Evolutionary conservation across 805 yeast species (phyloP).

Genomic region (Clavispora vitiphila): DNA sequence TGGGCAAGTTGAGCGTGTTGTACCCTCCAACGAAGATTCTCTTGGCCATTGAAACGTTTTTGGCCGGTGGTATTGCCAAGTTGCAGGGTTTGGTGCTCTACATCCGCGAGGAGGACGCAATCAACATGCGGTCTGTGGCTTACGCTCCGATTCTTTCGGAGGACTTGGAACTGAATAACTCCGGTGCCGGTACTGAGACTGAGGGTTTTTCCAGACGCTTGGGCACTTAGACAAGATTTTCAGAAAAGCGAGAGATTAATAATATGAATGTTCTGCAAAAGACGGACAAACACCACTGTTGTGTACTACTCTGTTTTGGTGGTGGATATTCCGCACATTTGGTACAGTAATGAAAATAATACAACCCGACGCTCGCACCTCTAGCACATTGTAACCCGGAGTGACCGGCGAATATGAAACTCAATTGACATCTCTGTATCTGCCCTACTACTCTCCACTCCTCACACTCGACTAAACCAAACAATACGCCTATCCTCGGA

Average conservation of each 20-base stretch:
- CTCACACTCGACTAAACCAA: too few relatives aligned
- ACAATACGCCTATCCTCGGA: too few relatives aligned
- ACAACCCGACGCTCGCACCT: too few relatives aligned
- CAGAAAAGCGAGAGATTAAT: background rate
- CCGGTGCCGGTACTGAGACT: background rate
- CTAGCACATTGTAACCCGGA: too few relatives aligned
- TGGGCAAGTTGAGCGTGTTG: conserved; percentile 51
- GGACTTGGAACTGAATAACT: conserved; percentile 17
- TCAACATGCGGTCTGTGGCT: conserved; percentile 34
- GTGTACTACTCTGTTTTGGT: too few relatives aligned
- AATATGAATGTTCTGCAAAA: too few relatives aligned
- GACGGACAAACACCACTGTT: too few relatives aligned
- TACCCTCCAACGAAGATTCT: conserved; percentile 65
- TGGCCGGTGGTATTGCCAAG: conserved; percentile 44
- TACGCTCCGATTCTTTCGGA: conserved; percentile 24
- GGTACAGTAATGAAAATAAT: too few relatives aligned
- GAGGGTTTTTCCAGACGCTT: conserved; percentile 14
- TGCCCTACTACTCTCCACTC: too few relatives aligned
- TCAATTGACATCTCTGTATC: too few relatives aligned
- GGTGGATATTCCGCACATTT: too few relatives aligned
- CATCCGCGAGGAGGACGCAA: conserved; percentile 57
- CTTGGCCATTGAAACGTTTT: conserved; percentile 56
- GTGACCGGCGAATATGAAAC: too few relatives aligned
- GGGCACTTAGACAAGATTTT: conserved; percentile 4
- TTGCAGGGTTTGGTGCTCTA: conserved; percentile 54